These are phyloP conservation scores for Ulmus americana DNA, from an alignment of 331 rosid genomes.

Conservation along the genomic window DNA sequence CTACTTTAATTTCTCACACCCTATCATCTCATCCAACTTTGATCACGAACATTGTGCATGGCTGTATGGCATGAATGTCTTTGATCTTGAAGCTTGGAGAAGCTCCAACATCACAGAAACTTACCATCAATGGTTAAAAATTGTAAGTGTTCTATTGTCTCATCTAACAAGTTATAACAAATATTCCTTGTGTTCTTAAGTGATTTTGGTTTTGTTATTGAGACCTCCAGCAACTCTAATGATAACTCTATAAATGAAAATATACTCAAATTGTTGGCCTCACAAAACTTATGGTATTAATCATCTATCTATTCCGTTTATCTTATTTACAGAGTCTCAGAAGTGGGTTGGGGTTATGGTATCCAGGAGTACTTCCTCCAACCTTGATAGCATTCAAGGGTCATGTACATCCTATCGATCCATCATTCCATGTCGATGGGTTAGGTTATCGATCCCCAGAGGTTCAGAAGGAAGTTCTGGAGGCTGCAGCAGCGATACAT, in stretches of 20 bases:
- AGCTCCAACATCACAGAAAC: conserved; percentile 56
- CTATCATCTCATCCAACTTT: conserved; percentile 58
- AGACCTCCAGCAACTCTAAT: background rate
- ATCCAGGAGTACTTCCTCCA: conserved; percentile 69
- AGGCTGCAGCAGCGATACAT: conserved; percentile 61
- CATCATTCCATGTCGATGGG: conserved; percentile 55
- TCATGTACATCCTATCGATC: conserved; percentile 65
- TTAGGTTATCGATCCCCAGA: conserved; percentile 47
- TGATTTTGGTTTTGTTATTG: no score
- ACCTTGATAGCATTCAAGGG: conserved; percentile 71
- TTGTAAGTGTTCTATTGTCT: conserved; percentile 43
- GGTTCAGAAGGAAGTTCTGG: conserved; percentile 35
- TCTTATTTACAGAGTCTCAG: conserved; percentile 48
- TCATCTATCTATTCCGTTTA: background rate
- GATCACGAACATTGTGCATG: conserved; percentile 51
- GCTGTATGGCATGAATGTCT: conserved; percentile 64
- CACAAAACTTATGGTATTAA: background rate
- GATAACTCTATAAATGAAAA: background rate
- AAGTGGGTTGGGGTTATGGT: conserved; percentile 54
- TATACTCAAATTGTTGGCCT: background rate
- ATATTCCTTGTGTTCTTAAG: background rate
- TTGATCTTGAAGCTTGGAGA: conserved; percentile 88
- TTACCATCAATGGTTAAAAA: conserved; percentile 65
- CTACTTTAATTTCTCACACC: conserved; percentile 76
- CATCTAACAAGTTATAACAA: background rate